Conservation (phyloP, 2,329 filamentous ascomycete species). For the Triangularia verruculosa region DNA sequence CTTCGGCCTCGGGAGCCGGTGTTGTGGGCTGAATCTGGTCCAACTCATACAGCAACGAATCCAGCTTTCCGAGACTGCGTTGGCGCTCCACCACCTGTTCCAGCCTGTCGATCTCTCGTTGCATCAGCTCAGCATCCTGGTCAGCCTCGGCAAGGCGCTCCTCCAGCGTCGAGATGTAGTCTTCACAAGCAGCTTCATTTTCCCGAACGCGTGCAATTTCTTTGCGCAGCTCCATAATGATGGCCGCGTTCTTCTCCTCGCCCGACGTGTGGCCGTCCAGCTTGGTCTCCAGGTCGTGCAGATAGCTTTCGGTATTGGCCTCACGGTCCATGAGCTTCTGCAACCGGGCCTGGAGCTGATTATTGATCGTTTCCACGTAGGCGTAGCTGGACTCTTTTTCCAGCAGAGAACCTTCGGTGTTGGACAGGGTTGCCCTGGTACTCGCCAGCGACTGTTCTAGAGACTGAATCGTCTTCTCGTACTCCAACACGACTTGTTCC, state of each 20-base stretch:
- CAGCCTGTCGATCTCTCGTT: constrained; percentile 88
- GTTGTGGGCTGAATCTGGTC: constrained; percentile 69
- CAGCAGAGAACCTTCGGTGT: constrained; percentile 78
- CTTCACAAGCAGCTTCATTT: constrained; percentile 85
- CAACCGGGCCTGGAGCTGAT: constrained; percentile 83
- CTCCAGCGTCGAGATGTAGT: constrained; percentile 95
- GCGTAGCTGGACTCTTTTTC: constrained; percentile 94
- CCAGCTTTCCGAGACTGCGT: constrained; percentile 88
- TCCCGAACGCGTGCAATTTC: constrained; percentile 85
- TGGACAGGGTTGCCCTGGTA: constrained; percentile 78
- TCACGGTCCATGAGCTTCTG: constrained; percentile 92
- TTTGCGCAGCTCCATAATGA: constrained; percentile 83
- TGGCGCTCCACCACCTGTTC: constrained; percentile 96
- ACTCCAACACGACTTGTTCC: constrained; percentile 93
- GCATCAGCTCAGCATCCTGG: constrained; percentile 94
- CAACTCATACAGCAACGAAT: constrained; percentile 86
- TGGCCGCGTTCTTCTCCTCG: constrained; percentile 85
- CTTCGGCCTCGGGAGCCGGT: constrained; percentile 38
- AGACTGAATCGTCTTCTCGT: constrained; percentile 96
- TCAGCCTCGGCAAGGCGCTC: constrained; percentile 94
- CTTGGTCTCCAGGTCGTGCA: constrained; percentile 86
- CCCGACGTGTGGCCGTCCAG: constrained; percentile 87
- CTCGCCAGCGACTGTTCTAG: constrained; percentile 88
- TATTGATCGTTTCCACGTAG: constrained; percentile 87
- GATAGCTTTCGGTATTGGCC: constrained; percentile 84